Conservation (phyloP, 805 yeast genomes). For the Metschnikowia noctiluminum region DNA sequence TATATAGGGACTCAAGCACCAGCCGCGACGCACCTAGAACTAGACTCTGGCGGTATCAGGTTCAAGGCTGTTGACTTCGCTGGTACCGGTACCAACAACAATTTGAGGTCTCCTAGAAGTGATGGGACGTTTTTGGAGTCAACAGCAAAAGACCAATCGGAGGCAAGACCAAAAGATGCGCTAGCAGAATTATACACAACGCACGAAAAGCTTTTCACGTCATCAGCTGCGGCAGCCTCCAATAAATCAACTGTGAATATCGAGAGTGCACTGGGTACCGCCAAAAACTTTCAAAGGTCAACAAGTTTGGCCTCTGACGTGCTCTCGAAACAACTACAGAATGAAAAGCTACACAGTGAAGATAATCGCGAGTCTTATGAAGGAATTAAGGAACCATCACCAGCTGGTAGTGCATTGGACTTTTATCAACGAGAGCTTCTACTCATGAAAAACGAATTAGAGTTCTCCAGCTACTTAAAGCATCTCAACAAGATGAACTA, state of each 20-base stretch:
- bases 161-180: constrained; percentile 6
- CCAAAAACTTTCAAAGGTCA: constrained; percentile 9
- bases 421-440: constrained; percentile 58
- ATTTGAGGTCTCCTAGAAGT: neutral
- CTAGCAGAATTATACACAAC: constrained; percentile 28
- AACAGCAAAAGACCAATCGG: neutral
- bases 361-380: neutral
- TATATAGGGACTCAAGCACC: neutral
- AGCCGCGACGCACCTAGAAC: neutral
- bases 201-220: constrained; percentile 29
- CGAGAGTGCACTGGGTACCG: constrained; percentile 4
- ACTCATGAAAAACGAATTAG: constrained; percentile 56
- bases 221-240: constrained; percentile 3
- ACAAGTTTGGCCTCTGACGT: constrained; percentile 13
- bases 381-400: neutral
- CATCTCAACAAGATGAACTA: constrained; percentile 29
- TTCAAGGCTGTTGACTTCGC: constrained; percentile 13
- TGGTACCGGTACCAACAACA: constrained; percentile 3
- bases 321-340: constrained; percentile 9
- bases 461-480: constrained; percentile 53
- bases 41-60: constrained; percentile 1
- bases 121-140: too few species aligned
- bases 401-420: constrained; percentile 28
- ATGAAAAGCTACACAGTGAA: neutral
- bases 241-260: constrained; percentile 1